Evolutionary conservation across 352 stramenopile species (phyloP).

Genomic region (Phytophthora podocarpi): DNA sequence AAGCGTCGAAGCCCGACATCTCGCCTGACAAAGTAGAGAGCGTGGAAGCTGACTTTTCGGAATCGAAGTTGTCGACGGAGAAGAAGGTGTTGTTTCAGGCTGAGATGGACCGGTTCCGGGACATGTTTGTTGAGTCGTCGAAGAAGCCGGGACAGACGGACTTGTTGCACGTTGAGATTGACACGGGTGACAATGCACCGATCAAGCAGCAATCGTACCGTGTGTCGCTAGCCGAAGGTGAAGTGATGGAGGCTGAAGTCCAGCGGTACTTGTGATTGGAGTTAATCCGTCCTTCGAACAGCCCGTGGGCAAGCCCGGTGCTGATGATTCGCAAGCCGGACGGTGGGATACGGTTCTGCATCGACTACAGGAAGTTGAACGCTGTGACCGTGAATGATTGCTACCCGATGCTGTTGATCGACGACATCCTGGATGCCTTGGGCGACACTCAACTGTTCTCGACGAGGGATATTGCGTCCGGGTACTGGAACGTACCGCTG

Average conservation of each 20-base stretch:
- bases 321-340: constrained; percentile 19
- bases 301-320: constrained; percentile 12
- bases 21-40: not conserved
- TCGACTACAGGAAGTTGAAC: constrained; percentile 11
- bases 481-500: constrained; percentile 10
- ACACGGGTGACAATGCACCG: not conserved
- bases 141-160: not conserved
- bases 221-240: constrained; percentile 1
- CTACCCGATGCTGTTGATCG: not conserved
- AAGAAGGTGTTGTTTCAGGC: not conserved
- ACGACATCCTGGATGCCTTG: constrained; percentile 2
- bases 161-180: constrained; percentile 9
- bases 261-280: constrained; percentile 8
- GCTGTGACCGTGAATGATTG: constrained; percentile 9
- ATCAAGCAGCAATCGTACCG: constrained; percentile 17
- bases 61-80: not conserved
- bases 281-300: not conserved
- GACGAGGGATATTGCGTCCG: not conserved
- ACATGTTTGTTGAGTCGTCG: constrained; percentile 3
- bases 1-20: not conserved
- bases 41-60: not conserved
- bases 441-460: not conserved
- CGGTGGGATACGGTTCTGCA: constrained; percentile 11
- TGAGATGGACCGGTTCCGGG: too few species aligned
- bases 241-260: constrained; percentile 7